These are phyloP conservation scores for Naganishia kalamii DNA, from an alignment of 768 basidiomycete species.

Conservation along the genomic window DNA sequence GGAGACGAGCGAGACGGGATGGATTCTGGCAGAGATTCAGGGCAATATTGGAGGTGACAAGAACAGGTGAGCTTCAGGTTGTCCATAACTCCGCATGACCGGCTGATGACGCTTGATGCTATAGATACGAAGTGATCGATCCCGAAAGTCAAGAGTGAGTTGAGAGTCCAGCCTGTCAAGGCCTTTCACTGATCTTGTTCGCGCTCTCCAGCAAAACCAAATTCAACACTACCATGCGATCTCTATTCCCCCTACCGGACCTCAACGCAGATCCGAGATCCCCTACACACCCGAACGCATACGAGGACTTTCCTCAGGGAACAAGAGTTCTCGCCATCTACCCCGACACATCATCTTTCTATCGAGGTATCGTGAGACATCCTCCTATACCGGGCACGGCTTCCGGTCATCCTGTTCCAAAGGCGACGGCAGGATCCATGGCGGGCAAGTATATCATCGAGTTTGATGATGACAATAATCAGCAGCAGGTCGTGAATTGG, in stretches of 20 bases:
- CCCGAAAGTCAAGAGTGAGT: constrained; percentile 43
- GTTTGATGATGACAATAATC: constrained; percentile 43
- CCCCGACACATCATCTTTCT: constrained; percentile 50
- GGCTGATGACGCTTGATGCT: too few relatives aligned
- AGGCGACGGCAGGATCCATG: constrained; percentile 24
- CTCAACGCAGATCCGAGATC: constrained; percentile 31
- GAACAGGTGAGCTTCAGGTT: constrained; percentile 32
- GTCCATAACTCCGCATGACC: background rate
- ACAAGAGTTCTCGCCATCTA: constrained; percentile 47
- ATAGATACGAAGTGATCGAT: constrained; percentile 48
- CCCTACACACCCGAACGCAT: constrained; percentile 44
- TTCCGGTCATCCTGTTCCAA: constrained; percentile 21
- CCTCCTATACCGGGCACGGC: constrained; percentile 31
- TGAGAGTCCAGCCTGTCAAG: background rate
- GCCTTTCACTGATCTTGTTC: background rate
- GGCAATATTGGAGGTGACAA: constrained; percentile 42
- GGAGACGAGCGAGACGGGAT: constrained; percentile 34
- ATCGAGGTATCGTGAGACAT: constrained; percentile 44
- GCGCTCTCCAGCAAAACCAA: constrained; percentile 25
- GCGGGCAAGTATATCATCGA: constrained; percentile 34
- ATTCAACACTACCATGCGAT: constrained; percentile 47
- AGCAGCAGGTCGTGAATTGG: constrained; percentile 30
- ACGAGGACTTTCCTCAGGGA: constrained; percentile 39
- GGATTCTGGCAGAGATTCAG: constrained; percentile 48
- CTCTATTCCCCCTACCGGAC: constrained; percentile 49